Evolutionary conservation across 2,329 filamentous ascomycete species (phyloP).

Genomic region (Ophiostoma fasciatum): DNA sequence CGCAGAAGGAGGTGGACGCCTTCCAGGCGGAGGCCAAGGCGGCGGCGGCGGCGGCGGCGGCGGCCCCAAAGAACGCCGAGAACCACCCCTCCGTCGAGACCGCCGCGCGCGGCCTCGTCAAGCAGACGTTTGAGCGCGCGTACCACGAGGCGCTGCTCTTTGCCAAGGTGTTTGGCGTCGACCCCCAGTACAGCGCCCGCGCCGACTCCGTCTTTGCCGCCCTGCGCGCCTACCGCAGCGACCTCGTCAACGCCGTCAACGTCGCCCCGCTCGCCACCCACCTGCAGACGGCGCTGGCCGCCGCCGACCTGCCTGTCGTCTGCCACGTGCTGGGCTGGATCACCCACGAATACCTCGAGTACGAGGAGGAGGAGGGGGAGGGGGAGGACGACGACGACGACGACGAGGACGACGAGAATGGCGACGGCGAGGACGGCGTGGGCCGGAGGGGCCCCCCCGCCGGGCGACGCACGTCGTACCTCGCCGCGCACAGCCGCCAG

Average conservation of each 20-base stretch:
- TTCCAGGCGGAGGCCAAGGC: slow-evolving; percentile 36
- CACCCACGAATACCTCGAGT: slow-evolving; percentile 39
- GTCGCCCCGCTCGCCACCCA: slow-evolving; percentile 34
- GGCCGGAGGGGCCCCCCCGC: too few relatives aligned
- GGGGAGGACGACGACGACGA: slow-evolving; percentile 17
- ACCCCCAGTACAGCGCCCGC: slow-evolving; percentile 36
- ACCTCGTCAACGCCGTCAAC: slow-evolving; percentile 38
- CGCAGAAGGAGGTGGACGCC: slow-evolving; percentile 38
- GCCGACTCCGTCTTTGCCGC: slow-evolving; percentile 34
- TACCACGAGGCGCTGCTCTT: slow-evolving; percentile 41
- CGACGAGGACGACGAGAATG: slow-evolving; percentile 32
- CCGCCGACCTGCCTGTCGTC: slow-evolving; percentile 30
- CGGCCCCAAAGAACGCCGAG: slow-evolving; percentile 14
- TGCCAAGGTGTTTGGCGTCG: slow-evolving; percentile 38
- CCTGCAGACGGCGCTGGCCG: slow-evolving; percentile 33
- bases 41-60: neutral
- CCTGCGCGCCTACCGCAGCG: slow-evolving; percentile 33
- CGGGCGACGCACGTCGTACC: slow-evolving; percentile 22
- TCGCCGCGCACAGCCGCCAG: slow-evolving; percentile 38
- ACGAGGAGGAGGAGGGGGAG: slow-evolving; percentile 39
- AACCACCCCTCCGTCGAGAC: slow-evolving; percentile 33
- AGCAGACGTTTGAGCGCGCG: slow-evolving; percentile 43
- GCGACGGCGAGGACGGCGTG: neutral
- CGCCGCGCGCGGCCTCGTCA: slow-evolving; percentile 41
- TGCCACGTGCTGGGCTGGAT: slow-evolving; percentile 44